A percentile compares a stretch with the other conserved stretches of the same genome.
These are phyloP conservation scores for Lepidium aucheri DNA, from an alignment of 345 rosid species.

Conservation along the genomic window DNA sequence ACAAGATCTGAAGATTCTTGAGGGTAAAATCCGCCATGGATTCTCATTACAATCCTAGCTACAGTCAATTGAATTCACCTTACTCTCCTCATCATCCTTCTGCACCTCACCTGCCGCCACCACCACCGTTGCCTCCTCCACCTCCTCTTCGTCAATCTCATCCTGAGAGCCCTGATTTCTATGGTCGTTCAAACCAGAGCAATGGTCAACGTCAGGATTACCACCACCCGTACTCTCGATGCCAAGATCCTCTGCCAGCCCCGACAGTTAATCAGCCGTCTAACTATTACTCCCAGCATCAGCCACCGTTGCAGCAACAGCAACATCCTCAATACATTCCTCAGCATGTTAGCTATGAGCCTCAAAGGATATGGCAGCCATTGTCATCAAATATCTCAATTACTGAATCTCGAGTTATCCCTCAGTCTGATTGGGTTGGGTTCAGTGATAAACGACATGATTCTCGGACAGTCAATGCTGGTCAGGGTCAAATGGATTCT, in stretches of 20 bases:
- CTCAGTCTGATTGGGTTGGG: slow-evolving; percentile 22
- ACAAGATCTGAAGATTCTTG: neutral
- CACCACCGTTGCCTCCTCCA: slow-evolving; percentile 15
- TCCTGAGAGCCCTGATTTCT: slow-evolving; percentile 24
- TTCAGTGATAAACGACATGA: slow-evolving; percentile 21
- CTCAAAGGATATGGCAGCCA: slow-evolving; percentile 22
- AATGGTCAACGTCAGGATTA: slow-evolving; percentile 1
- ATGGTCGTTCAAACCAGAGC: slow-evolving; percentile 1
- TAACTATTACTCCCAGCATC: slow-evolving; percentile 22
- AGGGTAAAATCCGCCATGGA: slow-evolving; percentile 30
- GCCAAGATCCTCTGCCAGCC: slow-evolving; percentile 17
- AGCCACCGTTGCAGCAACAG: slow-evolving; percentile 5
- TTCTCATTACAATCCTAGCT: slow-evolving; percentile 33
- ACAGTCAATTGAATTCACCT: slow-evolving; percentile 36
- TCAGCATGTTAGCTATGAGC: slow-evolving; percentile 29
- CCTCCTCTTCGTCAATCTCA: slow-evolving; percentile 19
- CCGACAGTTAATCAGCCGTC: slow-evolving; percentile 10
- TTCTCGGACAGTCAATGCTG: slow-evolving; percentile 21
- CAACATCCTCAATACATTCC: slow-evolving; percentile 28
- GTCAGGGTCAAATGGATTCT: slow-evolving; percentile 18
- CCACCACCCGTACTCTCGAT: slow-evolving; percentile 21
- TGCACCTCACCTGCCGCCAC: slow-evolving; percentile 15
- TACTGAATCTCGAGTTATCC: slow-evolving; percentile 18
- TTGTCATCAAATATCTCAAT: slow-evolving; percentile 11
- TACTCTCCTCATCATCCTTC: slow-evolving; percentile 30